Conservation (phyloP, 495 filamentous ascomycete species). For the Daldinia vernicosa region DNA sequence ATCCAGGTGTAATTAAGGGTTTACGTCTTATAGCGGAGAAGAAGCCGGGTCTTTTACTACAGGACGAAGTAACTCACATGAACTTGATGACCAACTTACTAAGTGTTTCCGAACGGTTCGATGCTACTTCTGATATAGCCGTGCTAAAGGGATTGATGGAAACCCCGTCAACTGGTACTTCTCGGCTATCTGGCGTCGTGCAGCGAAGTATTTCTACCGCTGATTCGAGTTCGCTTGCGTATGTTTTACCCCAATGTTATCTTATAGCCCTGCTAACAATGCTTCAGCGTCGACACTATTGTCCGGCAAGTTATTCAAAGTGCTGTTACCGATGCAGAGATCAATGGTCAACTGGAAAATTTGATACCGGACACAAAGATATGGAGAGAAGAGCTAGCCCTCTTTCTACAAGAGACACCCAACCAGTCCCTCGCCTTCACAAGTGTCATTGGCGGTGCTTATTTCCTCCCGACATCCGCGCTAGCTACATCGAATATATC, state of each 20-base stretch:
- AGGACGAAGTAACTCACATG: conserved; percentile 50
- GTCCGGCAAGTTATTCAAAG: conserved; percentile 51
- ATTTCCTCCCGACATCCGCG: conserved; percentile 66
- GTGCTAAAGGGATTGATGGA: conserved; percentile 48
- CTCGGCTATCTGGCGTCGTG: conserved; percentile 50
- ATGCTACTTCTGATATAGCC: conserved; percentile 44
- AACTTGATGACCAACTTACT: conserved; percentile 55
- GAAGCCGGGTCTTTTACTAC: conserved; percentile 46
- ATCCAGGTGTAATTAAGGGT: conserved; percentile 45
- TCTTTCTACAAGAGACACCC: conserved; percentile 66
- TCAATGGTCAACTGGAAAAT: conserved; percentile 3
- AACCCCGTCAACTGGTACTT: conserved; percentile 41
- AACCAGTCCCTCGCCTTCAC: conserved; percentile 74
- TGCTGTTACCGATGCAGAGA: conserved; percentile 33
- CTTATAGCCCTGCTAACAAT: conserved; percentile 19
- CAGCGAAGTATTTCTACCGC: conserved; percentile 55
- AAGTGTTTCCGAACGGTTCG: conserved; percentile 54
- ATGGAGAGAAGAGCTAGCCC: conserved; percentile 60
- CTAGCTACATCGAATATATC: conserved; percentile 37
- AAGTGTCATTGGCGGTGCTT: conserved; percentile 72
- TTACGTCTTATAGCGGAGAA: conserved; percentile 53
- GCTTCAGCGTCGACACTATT: conserved; percentile 54
- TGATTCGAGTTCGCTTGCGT: conserved; percentile 52
- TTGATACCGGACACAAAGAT: conserved; percentile 54
- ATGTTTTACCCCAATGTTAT: conserved; percentile 26